These are phyloP conservation scores for Prunus padus DNA, from an alignment of 306 rosid genomes.

Conservation along the genomic window DNA sequence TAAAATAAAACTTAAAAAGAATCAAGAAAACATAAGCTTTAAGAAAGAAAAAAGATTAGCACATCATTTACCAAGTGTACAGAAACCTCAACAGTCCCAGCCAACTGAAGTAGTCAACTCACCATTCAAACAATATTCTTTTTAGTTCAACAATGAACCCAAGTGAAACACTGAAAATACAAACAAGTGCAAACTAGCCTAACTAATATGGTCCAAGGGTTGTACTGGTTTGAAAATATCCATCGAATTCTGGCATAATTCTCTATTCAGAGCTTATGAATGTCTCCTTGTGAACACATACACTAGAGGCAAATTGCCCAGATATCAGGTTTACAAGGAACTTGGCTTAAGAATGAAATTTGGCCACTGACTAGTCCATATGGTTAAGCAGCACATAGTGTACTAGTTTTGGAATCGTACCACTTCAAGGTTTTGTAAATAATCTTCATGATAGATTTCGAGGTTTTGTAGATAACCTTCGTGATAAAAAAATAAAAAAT, in stretches of 20 bases:
- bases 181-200: not conserved
- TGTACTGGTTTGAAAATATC: not conserved
- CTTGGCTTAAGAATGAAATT: not conserved
- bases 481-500: not conserved
- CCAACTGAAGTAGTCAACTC: not conserved
- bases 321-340: not conserved
- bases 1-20: slow-evolving; percentile 1
- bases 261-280: not conserved
- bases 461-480: not conserved
- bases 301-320: not conserved
- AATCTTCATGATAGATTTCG: not conserved
- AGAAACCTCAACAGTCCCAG: not conserved
- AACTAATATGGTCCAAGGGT: not conserved
- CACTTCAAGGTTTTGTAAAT: not conserved
- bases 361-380: not conserved
- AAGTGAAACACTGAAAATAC: not conserved
- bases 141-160: not conserved
- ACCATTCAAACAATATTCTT: not conserved
- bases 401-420: not conserved
- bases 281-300: not conserved
- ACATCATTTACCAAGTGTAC: not conserved
- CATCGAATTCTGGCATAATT: not conserved
- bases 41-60: not conserved
- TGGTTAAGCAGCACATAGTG: not conserved
- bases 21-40: not conserved